Percentiles rank a stretch among this genome's conserved stretches.
Evolutionary conservation across 2,329 filamentous ascomycete species (phyloP).

Genomic region (Lachnellula cervina): DNA sequence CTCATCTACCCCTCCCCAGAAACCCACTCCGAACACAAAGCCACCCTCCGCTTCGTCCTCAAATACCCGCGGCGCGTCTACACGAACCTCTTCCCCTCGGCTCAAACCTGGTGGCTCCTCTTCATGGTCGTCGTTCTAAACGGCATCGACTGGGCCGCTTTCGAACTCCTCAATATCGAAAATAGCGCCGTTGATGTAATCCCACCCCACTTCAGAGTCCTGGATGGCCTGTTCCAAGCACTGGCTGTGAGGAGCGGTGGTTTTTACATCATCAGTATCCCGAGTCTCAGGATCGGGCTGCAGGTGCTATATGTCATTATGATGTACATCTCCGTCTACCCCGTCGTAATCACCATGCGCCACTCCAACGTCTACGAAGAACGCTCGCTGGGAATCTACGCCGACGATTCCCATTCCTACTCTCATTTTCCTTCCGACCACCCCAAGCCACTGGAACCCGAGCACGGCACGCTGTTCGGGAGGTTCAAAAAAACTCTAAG

Average conservation of each 20-base stretch:
- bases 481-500: slow-evolving; percentile 12
- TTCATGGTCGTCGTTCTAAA: slow-evolving; percentile 57
- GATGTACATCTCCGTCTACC: slow-evolving; percentile 63
- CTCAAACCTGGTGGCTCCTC: slow-evolving; percentile 62
- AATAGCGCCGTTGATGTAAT: slow-evolving; percentile 51
- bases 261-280: slow-evolving; percentile 60
- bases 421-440: neutral
- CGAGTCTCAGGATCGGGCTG: slow-evolving; percentile 49
- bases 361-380: slow-evolving; percentile 71
- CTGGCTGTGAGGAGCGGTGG: slow-evolving; percentile 61
- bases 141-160: slow-evolving; percentile 58
- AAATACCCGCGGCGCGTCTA: slow-evolving; percentile 55
- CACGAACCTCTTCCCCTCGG: slow-evolving; percentile 58
- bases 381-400: slow-evolving; percentile 57
- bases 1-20: slow-evolving; percentile 35
- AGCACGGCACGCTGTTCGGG: neutral
- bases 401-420: slow-evolving; percentile 17
- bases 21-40: slow-evolving; percentile 39
- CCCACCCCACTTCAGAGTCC: slow-evolving; percentile 47
- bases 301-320: slow-evolving; percentile 58
- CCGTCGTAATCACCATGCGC: slow-evolving; percentile 58
- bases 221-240: slow-evolving; percentile 63
- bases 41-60: slow-evolving; percentile 50
- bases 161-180: slow-evolving; percentile 61
- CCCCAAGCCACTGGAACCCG: neutral